Conservation (phyloP, 1,139 yeast species). For the Yamadazyma atmosphaerica region DNA sequence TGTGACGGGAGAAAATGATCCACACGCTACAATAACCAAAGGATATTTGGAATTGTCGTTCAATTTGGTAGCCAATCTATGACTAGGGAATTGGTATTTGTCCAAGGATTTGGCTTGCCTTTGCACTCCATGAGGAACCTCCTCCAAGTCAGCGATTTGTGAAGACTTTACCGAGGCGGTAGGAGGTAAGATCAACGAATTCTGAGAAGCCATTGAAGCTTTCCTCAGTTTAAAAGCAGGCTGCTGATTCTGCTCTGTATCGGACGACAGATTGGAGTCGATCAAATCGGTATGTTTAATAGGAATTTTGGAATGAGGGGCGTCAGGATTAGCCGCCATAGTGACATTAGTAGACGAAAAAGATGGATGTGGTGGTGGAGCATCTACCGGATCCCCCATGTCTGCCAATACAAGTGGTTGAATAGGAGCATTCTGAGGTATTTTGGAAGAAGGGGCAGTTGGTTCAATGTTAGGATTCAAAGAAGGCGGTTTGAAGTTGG, state of each 20-base stretch:
- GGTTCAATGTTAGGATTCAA: slow-evolving; percentile 61
- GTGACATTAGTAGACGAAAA: slow-evolving; percentile 9
- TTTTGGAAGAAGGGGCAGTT: slow-evolving; percentile 68
- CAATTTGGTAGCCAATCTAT: slow-evolving; percentile 72
- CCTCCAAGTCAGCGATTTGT: slow-evolving; percentile 92
- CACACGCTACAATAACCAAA: slow-evolving; percentile 93
- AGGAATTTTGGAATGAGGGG: slow-evolving; percentile 38
- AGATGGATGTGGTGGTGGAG: slow-evolving; percentile 63
- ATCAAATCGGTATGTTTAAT: slow-evolving; percentile 42
- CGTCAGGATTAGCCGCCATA: slow-evolving; percentile 8
- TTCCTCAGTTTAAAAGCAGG: neutral
- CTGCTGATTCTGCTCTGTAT: neutral
- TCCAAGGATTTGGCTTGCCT: slow-evolving; percentile 76
- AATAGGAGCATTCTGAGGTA: slow-evolving; percentile 76
- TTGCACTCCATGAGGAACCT: slow-evolving; percentile 90
- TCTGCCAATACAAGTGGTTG: slow-evolving; percentile 77
- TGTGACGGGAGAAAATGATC: slow-evolving; percentile 94
- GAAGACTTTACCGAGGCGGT: slow-evolving; percentile 55
- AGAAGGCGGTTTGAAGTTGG: slow-evolving; percentile 74
- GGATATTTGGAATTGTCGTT: slow-evolving; percentile 82
- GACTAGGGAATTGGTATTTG: slow-evolving; percentile 80
- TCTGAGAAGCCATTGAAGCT: neutral
- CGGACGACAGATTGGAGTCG: slow-evolving; percentile 23
- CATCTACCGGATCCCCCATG: slow-evolving; percentile 66
- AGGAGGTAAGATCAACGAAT: slow-evolving; percentile 34